Conservation (phyloP, 768 basidiomycete genomes). For the Amanita rimosa region DNA sequence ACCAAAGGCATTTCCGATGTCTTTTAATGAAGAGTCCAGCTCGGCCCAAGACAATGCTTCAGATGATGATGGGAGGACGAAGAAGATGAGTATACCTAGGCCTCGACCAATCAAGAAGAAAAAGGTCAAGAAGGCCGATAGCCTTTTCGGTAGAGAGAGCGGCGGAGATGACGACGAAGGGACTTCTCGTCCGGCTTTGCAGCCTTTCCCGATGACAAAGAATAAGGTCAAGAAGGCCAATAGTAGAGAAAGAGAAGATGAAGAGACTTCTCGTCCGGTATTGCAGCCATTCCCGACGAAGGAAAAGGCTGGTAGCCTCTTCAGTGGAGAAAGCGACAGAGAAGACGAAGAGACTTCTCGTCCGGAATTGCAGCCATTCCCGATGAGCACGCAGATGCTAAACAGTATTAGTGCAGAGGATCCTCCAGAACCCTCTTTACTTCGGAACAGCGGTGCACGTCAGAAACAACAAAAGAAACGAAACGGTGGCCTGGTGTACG, state of each 20-base stretch:
- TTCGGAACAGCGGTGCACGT: slow-evolving; percentile 1
- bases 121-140: slow-evolving; percentile 18
- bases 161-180: slow-evolving; percentile 5
- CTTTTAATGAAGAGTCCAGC: background rate
- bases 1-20: slow-evolving; percentile 1
- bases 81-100: background rate
- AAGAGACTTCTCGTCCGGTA: too few relatives aligned
- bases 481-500: background rate
- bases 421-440: slow-evolving; percentile 7
- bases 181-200: slow-evolving; percentile 8
- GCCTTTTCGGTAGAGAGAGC: background rate
- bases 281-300: too few relatives aligned
- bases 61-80: background rate
- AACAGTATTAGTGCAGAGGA: slow-evolving; percentile 18
- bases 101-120: slow-evolving; percentile 19
- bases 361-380: slow-evolving; percentile 16
- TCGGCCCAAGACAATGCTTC: background rate
- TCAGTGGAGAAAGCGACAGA: slow-evolving; percentile 1
- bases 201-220: slow-evolving; percentile 33
- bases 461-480: background rate
- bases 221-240: too few relatives aligned
- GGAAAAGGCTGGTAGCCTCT: slow-evolving; percentile 7
- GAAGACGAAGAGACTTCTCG: slow-evolving; percentile 6
- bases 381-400: slow-evolving; percentile 35
- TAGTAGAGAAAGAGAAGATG: too few relatives aligned